Percentiles rank a stretch among this genome's conserved stretches.
Evolutionary conservation across 108 stramenopile species (phyloP).

Genomic region (Fistulifera solaris): DNA sequence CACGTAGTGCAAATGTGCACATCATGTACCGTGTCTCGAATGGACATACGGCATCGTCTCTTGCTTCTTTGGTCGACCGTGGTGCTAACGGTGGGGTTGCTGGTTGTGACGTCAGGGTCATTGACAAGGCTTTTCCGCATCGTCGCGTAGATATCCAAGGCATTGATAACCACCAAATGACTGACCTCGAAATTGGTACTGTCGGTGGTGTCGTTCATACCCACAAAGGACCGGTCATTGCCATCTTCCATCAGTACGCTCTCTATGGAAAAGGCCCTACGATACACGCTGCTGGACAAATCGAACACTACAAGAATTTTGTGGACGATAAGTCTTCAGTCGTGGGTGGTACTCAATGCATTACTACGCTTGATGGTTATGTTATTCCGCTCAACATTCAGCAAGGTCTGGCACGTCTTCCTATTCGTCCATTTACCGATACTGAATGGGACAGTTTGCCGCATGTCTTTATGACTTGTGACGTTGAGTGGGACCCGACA

Average conservation of each 20-base stretch:
- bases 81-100: slow-evolving; percentile 27
- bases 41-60: neutral
- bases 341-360: slow-evolving; percentile 14
- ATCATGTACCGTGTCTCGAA: no score
- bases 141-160: slow-evolving; percentile 14
- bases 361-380: slow-evolving; percentile 22
- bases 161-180: slow-evolving; percentile 21
- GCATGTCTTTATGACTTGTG: slow-evolving; percentile 23
- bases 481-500: slow-evolving; percentile 22
- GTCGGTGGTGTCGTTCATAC: slow-evolving; percentile 12
- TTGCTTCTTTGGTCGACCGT: slow-evolving; percentile 16
- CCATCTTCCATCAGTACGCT: slow-evolving; percentile 26
- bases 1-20: no score
- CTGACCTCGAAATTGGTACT: slow-evolving; percentile 11
- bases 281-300: slow-evolving; percentile 21
- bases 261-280: slow-evolving; percentile 8
- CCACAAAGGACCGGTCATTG: slow-evolving; percentile 13
- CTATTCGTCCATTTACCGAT: slow-evolving; percentile 17
- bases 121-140: neutral
- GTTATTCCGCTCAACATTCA: slow-evolving; percentile 13
- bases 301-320: slow-evolving; percentile 4
- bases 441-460: slow-evolving; percentile 18
- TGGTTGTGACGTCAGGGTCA: slow-evolving; percentile 9
- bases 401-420: slow-evolving; percentile 14
- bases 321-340: slow-evolving; percentile 14